Evolutionary conservation across 495 filamentous ascomycete species (phyloP).

Genomic region (Alectoria sarmentosa): DNA sequence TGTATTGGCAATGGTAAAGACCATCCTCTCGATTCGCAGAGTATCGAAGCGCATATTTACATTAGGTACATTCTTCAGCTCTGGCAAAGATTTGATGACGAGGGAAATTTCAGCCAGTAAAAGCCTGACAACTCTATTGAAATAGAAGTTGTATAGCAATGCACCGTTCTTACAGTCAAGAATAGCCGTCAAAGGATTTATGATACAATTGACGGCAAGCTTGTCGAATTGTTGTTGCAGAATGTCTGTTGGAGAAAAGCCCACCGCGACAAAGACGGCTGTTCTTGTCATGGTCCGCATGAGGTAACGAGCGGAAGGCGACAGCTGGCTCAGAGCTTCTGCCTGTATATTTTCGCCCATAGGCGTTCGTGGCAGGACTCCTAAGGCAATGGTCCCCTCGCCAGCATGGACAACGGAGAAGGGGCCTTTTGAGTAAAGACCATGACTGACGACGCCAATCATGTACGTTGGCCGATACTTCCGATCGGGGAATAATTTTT

Average conservation of each 20-base stretch:
- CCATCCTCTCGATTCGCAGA: slow-evolving; percentile 48
- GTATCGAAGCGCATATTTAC: slow-evolving; percentile 48
- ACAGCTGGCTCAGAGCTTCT: slow-evolving; percentile 22
- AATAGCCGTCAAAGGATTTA: slow-evolving; percentile 75
- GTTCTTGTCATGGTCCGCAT: slow-evolving; percentile 45
- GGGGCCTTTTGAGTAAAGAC: slow-evolving; percentile 44
- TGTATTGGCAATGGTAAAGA: slow-evolving; percentile 49
- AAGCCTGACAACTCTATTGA: slow-evolving; percentile 50
- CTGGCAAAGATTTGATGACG: slow-evolving; percentile 58
- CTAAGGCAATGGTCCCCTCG: slow-evolving; percentile 53
- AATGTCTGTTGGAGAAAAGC: slow-evolving; percentile 38
- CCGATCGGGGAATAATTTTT: slow-evolving; percentile 58
- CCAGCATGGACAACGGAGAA: slow-evolving; percentile 62
- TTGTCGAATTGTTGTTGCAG: slow-evolving; percentile 65
- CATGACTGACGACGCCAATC: slow-evolving; percentile 63
- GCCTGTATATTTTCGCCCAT: background rate
- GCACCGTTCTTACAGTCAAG: slow-evolving; percentile 67
- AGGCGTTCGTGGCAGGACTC: slow-evolving; percentile 36
- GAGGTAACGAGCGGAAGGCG: slow-evolving; percentile 36
- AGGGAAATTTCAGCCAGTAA: slow-evolving; percentile 59
- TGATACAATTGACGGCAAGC: slow-evolving; percentile 68
- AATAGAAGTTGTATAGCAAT: slow-evolving; percentile 53
- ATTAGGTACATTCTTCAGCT: slow-evolving; percentile 56
- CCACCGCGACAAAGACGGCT: slow-evolving; percentile 41
- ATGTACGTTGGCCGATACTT: slow-evolving; percentile 64